These are phyloP conservation scores for Eucalyptus cladocalyx DNA, from an alignment of 345 rosid genomes.

Conservation along the genomic window DNA sequence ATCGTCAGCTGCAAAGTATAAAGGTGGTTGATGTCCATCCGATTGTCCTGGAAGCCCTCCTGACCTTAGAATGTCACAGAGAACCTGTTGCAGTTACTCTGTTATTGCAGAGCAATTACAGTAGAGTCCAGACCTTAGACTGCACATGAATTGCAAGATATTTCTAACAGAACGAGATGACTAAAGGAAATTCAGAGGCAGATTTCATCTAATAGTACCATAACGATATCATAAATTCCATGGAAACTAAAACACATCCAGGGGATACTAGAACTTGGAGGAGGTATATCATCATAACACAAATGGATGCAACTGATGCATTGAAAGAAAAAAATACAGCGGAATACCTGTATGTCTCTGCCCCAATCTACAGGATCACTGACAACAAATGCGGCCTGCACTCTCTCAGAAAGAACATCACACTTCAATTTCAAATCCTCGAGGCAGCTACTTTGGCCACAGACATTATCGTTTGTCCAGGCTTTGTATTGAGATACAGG, in stretches of 20 bases:
- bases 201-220: not conserved
- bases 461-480: constrained; percentile 18
- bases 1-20: constrained; percentile 77
- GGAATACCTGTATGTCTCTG: constrained; percentile 76
- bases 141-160: not conserved
- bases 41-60: constrained; percentile 76
- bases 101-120: not conserved
- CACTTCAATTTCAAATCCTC: constrained; percentile 2
- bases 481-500: constrained; percentile 65
- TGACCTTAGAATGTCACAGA: constrained; percentile 70
- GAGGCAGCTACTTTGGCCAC: not conserved
- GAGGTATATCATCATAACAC: not conserved
- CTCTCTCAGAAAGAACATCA: constrained; percentile 26
- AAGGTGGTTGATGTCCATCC: constrained; percentile 47
- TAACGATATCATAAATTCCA: not conserved
- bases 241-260: not conserved
- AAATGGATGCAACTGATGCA: not conserved
- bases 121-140: not conserved
- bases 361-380: constrained; percentile 96
- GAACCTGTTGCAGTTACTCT: constrained; percentile 35
- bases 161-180: not conserved
- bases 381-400: constrained; percentile 68
- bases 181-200: not conserved
- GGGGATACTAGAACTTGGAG: not conserved
- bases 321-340: not conserved